phyloP scores from a whole-genome alignment of 106 monocot species.

The Dendrobium huoshanense region DNA sequence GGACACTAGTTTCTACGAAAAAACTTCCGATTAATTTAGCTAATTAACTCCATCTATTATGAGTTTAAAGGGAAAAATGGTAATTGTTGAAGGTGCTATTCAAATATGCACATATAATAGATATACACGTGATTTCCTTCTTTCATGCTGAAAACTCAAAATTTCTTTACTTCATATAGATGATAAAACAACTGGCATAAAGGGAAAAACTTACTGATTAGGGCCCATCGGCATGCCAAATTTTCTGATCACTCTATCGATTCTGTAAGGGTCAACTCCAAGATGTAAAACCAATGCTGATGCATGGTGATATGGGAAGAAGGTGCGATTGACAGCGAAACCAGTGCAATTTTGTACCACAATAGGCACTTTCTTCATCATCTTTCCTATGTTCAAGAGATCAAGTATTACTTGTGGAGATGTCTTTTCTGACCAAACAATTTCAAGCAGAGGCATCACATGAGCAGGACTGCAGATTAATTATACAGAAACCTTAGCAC shows the following conservation, averaged over 20 bases:
- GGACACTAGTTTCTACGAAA: not conserved
- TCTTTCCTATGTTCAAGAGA: conserved; percentile 73
- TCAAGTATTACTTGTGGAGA: conserved; percentile 86
- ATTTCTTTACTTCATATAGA: no score
- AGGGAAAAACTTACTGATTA: conserved; percentile 69
- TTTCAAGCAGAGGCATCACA: conserved; percentile 86
- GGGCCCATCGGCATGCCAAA: conserved; percentile 97
- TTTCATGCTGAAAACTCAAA: no score
- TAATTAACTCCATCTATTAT: not conserved
- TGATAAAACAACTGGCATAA: conserved; percentile 25
- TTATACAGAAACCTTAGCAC: not conserved
- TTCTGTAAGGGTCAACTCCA: conserved; percentile 69
- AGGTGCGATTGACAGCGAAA: conserved; percentile 84
- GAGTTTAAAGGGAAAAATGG: not conserved
- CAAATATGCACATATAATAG: no score
- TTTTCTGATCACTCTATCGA: conserved; percentile 63
- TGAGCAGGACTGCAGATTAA: conserved; percentile 62
- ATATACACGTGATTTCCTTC: no score
- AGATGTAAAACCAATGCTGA: conserved; percentile 54
- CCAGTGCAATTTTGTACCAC: conserved; percentile 88
- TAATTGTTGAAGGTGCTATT: not conserved
- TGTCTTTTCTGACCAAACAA: conserved; percentile 74
- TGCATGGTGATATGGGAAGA: conserved; percentile 73
- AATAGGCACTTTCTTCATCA: conserved; percentile 83
- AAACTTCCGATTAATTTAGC: not conserved